phyloP scores from a whole-genome alignment of 2,329 filamentous ascomycete genomes.

The Colletotrichum navitas region DNA sequence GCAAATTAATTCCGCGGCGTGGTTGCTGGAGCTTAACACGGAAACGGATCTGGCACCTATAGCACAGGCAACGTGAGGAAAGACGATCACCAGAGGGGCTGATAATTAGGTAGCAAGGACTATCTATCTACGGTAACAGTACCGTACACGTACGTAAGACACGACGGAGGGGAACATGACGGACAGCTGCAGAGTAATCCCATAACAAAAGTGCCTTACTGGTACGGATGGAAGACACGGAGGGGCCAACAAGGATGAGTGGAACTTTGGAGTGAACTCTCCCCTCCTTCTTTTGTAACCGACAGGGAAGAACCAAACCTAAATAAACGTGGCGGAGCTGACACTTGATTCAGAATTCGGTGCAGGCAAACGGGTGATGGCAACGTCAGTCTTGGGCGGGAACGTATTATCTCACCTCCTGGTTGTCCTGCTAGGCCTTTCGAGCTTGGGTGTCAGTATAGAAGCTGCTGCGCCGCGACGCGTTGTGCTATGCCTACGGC shows the following conservation, averaged over 20 bases:
- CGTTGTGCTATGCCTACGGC: too few species aligned
- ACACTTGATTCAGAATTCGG: slow-evolving; percentile 25
- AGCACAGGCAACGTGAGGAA: slow-evolving; percentile 33
- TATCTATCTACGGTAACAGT: not conserved
- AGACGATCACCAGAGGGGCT: slow-evolving; percentile 3
- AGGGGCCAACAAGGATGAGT: not conserved
- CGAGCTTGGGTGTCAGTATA: not conserved
- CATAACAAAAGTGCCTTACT: not conserved
- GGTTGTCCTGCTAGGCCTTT: not conserved
- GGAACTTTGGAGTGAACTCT: not conserved
- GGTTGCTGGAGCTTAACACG: slow-evolving; percentile 28
- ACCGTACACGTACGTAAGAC: not conserved
- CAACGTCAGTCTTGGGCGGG: slow-evolving; percentile 18
- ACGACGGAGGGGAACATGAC: not conserved
- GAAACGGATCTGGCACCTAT: slow-evolving; percentile 18
- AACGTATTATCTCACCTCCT: slow-evolving; percentile 16
- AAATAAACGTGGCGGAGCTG: slow-evolving; percentile 24
- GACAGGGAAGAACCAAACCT: not conserved
- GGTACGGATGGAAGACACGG: not conserved
- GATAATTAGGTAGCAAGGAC: not conserved
- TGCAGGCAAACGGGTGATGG: slow-evolving; percentile 7
- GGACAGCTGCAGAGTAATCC: not conserved
- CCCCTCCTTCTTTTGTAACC: not conserved
- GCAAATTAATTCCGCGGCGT: slow-evolving; percentile 37
- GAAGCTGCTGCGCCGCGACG: not conserved